phyloP scores from a whole-genome alignment of 2,329 filamentous ascomycete species.

The Aspergillus alliaceus region DNA sequence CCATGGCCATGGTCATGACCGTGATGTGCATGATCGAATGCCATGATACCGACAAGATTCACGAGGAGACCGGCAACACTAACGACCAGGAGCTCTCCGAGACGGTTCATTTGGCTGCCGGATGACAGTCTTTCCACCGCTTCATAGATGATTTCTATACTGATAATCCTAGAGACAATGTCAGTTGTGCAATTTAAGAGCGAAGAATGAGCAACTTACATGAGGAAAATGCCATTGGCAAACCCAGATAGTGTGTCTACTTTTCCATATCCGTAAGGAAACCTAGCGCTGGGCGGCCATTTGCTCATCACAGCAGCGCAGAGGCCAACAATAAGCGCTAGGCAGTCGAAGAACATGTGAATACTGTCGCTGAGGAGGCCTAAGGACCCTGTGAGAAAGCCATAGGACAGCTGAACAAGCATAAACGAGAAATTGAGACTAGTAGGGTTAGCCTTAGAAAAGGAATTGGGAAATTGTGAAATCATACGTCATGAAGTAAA shows the following conservation, averaged over 20 bases:
- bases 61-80: slow-evolving; percentile 83
- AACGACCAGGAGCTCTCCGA: slow-evolving; percentile 85
- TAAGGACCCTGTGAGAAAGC: slow-evolving; percentile 87
- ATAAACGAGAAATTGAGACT: slow-evolving; percentile 95
- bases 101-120: slow-evolving; percentile 76
- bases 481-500: slow-evolving; percentile 89
- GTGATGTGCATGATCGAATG: slow-evolving; percentile 68
- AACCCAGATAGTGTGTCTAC: slow-evolving; percentile 96
- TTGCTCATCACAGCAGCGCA: slow-evolving; percentile 94
- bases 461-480: neutral
- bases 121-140: slow-evolving; percentile 84
- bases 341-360: slow-evolving; percentile 99
- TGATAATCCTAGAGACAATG: slow-evolving; percentile 68
- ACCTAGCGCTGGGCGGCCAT: slow-evolving; percentile 85
- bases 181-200: slow-evolving; percentile 10
- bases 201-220: slow-evolving; percentile 56
- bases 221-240: slow-evolving; percentile 90
- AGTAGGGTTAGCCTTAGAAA: slow-evolving; percentile 19
- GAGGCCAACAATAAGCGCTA: slow-evolving; percentile 85
- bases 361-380: slow-evolving; percentile 97
- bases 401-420: slow-evolving; percentile 91
- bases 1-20: slow-evolving; percentile 49
- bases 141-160: slow-evolving; percentile 93
- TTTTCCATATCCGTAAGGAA: slow-evolving; percentile 95
- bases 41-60: slow-evolving; percentile 87